phyloP scores from a whole-genome alignment of 2,329 filamentous ascomycete genomes.

The Apiospora saccharicola region DNA sequence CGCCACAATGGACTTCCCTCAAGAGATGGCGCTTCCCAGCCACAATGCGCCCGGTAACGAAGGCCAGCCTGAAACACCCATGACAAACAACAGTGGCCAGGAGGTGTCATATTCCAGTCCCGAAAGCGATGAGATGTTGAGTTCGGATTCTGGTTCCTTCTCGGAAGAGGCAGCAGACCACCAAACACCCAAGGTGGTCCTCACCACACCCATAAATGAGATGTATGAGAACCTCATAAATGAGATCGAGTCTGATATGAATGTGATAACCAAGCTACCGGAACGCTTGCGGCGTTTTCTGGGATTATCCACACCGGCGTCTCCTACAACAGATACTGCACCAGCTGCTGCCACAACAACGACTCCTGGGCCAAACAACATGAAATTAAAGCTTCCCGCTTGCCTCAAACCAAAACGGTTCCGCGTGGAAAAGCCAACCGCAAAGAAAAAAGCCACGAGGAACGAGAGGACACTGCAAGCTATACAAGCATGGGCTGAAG shows the following conservation, averaged over 20 bases:
- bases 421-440: background rate
- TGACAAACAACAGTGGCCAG: background rate
- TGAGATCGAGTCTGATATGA: background rate
- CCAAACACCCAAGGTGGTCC: background rate
- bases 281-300: background rate
- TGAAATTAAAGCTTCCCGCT: background rate
- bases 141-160: background rate
- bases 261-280: background rate
- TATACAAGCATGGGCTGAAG: background rate
- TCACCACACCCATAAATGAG: background rate
- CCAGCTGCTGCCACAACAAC: background rate
- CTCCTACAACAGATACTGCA: background rate
- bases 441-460: background rate
- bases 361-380: background rate
- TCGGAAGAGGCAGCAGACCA: background rate
- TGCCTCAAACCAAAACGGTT: background rate
- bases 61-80: background rate
- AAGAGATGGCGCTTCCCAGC: background rate
- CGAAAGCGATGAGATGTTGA: background rate
- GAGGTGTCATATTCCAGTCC: background rate
- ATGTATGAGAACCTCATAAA: constrained; percentile 17
- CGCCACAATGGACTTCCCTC: background rate
- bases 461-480: background rate
- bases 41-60: background rate
- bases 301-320: background rate